Percentiles rank a stretch among this genome's conserved stretches.
phyloP scores from a whole-genome alignment of 805 yeast genomes.

The Torulaspora microellipsoides region DNA sequence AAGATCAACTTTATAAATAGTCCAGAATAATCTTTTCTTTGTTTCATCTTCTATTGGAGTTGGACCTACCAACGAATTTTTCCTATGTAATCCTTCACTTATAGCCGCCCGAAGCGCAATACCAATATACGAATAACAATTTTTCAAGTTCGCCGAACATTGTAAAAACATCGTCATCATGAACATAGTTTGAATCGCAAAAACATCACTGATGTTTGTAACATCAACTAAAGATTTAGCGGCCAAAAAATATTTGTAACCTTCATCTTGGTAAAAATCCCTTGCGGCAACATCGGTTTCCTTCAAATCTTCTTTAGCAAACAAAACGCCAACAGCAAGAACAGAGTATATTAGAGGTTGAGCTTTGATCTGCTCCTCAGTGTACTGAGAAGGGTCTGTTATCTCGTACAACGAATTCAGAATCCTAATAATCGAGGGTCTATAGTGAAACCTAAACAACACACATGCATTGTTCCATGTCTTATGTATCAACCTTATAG shows the following conservation, averaged over 20 bases:
- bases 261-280: slow-evolving; percentile 59
- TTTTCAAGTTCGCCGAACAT: slow-evolving; percentile 80
- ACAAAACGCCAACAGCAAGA: slow-evolving; percentile 84
- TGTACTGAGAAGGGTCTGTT: slow-evolving; percentile 54
- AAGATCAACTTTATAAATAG: slow-evolving; percentile 85
- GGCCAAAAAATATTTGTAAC: slow-evolving; percentile 72
- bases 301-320: slow-evolving; percentile 49
- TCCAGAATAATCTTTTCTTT: slow-evolving; percentile 81
- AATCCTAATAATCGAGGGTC: slow-evolving; percentile 74
- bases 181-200: slow-evolving; percentile 78
- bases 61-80: slow-evolving; percentile 51
- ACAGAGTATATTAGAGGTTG: slow-evolving; percentile 79
- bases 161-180: slow-evolving; percentile 83
- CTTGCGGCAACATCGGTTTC: slow-evolving; percentile 29
- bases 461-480: slow-evolving; percentile 88
- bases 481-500: slow-evolving; percentile 63
- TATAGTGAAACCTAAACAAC: slow-evolving; percentile 75
- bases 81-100: slow-evolving; percentile 78
- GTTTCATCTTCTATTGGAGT: slow-evolving; percentile 80
- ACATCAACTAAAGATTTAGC: slow-evolving; percentile 77
- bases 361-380: slow-evolving; percentile 68
- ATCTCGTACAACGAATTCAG: slow-evolving; percentile 71
- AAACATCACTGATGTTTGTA: slow-evolving; percentile 73
- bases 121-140: slow-evolving; percentile 87
- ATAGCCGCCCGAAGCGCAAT: slow-evolving; percentile 79